Conservation (phyloP, 805 yeast genomes). For the Myxozyma monticola region DNA sequence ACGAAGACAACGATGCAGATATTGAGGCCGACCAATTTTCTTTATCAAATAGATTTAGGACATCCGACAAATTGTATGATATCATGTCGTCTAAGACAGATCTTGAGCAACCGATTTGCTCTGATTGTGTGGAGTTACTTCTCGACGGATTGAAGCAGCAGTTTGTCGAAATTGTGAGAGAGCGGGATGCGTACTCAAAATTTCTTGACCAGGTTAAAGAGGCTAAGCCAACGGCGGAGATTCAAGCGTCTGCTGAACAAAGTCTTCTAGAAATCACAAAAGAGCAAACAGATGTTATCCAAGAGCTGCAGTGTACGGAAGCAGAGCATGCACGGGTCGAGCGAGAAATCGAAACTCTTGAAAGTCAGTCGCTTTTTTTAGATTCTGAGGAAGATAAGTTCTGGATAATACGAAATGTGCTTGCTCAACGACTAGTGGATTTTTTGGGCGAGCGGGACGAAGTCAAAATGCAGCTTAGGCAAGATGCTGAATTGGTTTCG, state of each 20-base stretch:
- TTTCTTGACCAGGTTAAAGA: constrained; percentile 66
- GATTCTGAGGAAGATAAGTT: constrained; percentile 50
- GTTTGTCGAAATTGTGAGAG: constrained; percentile 71
- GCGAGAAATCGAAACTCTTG: constrained; percentile 48
- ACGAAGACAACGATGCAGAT: neutral
- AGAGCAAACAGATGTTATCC: constrained; percentile 39
- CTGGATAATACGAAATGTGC: constrained; percentile 53
- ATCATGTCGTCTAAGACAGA: constrained; percentile 70
- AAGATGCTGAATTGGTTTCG: constrained; percentile 65
- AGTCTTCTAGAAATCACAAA: constrained; percentile 50
- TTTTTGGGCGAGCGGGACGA: constrained; percentile 60
- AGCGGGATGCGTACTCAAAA: constrained; percentile 73
- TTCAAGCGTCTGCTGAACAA: constrained; percentile 48
- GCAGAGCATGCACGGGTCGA: constrained; percentile 50
- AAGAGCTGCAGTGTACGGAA: constrained; percentile 42
- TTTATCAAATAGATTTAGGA: constrained; percentile 10
- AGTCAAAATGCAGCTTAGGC: constrained; percentile 61
- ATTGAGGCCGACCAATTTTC: constrained; percentile 11
- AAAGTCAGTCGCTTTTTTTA: constrained; percentile 38
- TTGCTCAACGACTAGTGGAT: constrained; percentile 53
- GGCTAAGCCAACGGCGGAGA: constrained; percentile 41
- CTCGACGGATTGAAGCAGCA: constrained; percentile 64
- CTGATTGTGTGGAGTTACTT: constrained; percentile 73
- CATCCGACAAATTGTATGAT: constrained; percentile 39
- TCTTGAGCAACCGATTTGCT: constrained; percentile 83